Conservation (phyloP, 352 stramenopile species). For the Phytopythium montanum region DNA sequence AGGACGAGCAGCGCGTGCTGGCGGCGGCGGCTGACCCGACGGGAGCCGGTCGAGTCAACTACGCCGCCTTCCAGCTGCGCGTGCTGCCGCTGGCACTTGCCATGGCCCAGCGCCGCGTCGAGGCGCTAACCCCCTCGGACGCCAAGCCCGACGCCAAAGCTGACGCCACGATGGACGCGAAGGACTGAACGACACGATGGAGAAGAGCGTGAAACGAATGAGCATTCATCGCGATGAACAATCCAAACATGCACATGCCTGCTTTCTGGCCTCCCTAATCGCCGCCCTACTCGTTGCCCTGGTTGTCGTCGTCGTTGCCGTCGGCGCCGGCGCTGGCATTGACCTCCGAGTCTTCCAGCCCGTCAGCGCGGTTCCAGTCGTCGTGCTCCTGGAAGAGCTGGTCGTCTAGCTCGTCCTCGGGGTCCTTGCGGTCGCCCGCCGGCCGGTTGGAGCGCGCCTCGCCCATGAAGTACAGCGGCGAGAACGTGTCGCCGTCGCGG, state of each 20-base stretch:
- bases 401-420: slow-evolving; percentile 13
- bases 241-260: not conserved
- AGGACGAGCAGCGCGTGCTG: slow-evolving; percentile 22
- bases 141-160: not conserved
- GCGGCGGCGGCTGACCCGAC: slow-evolving; percentile 38
- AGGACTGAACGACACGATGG: not conserved
- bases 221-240: not conserved
- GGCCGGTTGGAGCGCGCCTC: slow-evolving; percentile 15
- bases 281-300: not conserved
- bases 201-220: not conserved
- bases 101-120: slow-evolving; percentile 25
- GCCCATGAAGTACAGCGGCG: slow-evolving; percentile 38
- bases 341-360: slow-evolving; percentile 7
- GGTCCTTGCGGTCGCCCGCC: slow-evolving; percentile 1
- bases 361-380: slow-evolving; percentile 6
- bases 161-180: not conserved
- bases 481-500: slow-evolving; percentile 13
- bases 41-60: slow-evolving; percentile 56
- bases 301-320: slow-evolving; percentile 8
- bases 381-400: slow-evolving; percentile 9
- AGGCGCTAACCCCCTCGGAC: not conserved
- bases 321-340: slow-evolving; percentile 8
- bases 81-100: slow-evolving; percentile 38
- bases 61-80: slow-evolving; percentile 49
- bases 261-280: too few relatives aligned